Evolutionary conservation across 768 basidiomycete genomes (phyloP).

Genomic region (Sporobolomyces phaffii): DNA sequence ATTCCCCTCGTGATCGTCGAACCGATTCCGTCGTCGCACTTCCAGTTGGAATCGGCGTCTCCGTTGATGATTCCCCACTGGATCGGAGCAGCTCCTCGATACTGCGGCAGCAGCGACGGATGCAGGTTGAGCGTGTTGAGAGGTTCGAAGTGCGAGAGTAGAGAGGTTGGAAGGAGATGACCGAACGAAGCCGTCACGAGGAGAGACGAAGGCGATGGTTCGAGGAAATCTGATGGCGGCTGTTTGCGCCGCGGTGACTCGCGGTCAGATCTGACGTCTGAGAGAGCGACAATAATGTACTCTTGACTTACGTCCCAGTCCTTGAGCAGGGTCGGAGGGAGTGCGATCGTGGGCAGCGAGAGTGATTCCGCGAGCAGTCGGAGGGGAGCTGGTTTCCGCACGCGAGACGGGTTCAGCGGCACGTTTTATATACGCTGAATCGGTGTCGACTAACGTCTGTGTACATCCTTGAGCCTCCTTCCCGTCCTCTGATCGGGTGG

Average conservation of each 20-base stretch:
- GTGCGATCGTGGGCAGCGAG: background rate
- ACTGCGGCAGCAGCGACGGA: constrained; percentile 40
- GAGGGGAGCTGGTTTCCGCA: constrained; percentile 17
- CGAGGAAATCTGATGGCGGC: background rate
- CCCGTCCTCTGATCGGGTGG: constrained; percentile 33
- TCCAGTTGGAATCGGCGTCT: constrained; percentile 12
- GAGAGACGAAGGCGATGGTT: constrained; percentile 4
- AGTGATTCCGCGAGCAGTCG: constrained; percentile 31
- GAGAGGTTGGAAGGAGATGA: constrained; percentile 37
- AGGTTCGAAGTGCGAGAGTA: constrained; percentile 33
- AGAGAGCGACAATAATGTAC: too few relatives aligned
- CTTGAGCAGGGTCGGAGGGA: constrained; percentile 28
- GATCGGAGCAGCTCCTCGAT: constrained; percentile 41
- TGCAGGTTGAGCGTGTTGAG: constrained; percentile 42
- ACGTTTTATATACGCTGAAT: background rate
- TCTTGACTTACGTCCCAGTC: constrained; percentile 20
- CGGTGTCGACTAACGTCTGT: constrained; percentile 32
- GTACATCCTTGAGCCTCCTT: constrained; percentile 7
- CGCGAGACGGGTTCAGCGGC: background rate
- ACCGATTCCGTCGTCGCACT: background rate
- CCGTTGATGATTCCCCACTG: constrained; percentile 40
- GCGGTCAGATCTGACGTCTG: background rate
- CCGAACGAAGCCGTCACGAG: constrained; percentile 43
- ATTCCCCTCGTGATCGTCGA: background rate
- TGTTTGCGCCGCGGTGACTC: background rate